Base-by-base conservation (phyloP, 192 early-diverging fungal species). In the Chytriomyces confervae region DNA sequence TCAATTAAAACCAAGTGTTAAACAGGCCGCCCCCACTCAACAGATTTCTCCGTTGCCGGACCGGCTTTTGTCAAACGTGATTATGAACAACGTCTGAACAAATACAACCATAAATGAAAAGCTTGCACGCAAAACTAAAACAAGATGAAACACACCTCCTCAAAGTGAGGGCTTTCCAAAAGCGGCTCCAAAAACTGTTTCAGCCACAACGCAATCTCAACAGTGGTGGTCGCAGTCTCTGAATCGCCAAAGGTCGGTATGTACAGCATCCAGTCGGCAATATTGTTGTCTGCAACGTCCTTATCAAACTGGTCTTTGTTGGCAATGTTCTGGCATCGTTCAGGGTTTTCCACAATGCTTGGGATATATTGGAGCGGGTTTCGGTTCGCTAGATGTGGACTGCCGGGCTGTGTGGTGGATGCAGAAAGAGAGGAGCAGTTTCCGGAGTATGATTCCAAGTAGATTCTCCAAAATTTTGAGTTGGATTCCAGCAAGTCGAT, bases 381-480 rank as follows among this genome's bases (percentile, higher is more conserved):
- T 18, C 45, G 8, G 11, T 9, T 7, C 1, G 7, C 46, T 5
- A 49, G n/a, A 27, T 74, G 62, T 63, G 72, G 61, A 47, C 62
- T 62, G 61, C 72, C 72, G 36, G 36, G 16, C 7, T 53, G 53
- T 8, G 72, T 62, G 10, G 72, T 74, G 27, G 47, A 13, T 5
- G 72, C 6, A 16, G 36, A 20, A 7, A 49, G 20, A 23, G 62
- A 18, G 44, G 72, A 61, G 61, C 72, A 74, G 44, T 16, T 49
- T 11, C 24, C 45, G 7, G 27, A 23, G 80, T 91, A 91, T 67
- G 84, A 77, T 73, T 93, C 89, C 18, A 86, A 80, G 80, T 93
- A 93, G 27, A 84, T 75, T 69, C 84, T 89, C 92, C 92, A 93
- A 23, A 86, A 75, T 48, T 89, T 70, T 49, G 81, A 73, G 36